Conservation (phyloP, 225 moss, liverwort and hornwort species). For the Physcomitrium patens region DNA sequence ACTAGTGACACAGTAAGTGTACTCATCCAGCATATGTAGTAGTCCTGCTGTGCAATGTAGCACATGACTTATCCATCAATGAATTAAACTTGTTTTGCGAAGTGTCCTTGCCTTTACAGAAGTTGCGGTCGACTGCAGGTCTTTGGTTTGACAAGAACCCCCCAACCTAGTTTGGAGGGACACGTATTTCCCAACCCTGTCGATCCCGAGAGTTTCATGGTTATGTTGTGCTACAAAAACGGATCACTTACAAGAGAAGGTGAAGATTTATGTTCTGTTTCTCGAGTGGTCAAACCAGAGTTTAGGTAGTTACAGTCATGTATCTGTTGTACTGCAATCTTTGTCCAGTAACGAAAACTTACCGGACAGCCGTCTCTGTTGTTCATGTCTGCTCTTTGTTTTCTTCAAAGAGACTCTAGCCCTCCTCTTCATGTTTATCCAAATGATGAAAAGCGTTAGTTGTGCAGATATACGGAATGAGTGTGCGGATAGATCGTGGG, state of each 20-base stretch:
- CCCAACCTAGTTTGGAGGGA: slow-evolving; percentile 81
- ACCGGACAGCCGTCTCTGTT: background rate
- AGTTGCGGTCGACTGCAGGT: slow-evolving; percentile 47
- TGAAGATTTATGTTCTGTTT: slow-evolving; percentile 2
- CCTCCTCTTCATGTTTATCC: background rate
- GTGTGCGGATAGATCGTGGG: slow-evolving; percentile 77
- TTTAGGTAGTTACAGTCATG: background rate
- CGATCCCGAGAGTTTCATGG: slow-evolving; percentile 87
- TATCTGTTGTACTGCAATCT: background rate
- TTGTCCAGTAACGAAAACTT: too few species aligned
- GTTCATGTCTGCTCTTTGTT: background rate
- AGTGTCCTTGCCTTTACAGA: slow-evolving; percentile 14
- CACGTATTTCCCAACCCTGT: slow-evolving; percentile 95
- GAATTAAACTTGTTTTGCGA: background rate
- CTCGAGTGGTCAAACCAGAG: background rate
- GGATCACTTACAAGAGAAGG: slow-evolving; percentile 97
- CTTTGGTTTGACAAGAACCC: slow-evolving; percentile 83
- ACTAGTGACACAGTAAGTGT: slow-evolving; percentile 91
- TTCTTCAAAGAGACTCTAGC: background rate
- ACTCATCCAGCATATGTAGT: background rate
- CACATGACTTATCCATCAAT: slow-evolving; percentile 4
- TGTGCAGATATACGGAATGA: slow-evolving; percentile 75
- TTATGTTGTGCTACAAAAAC: slow-evolving; percentile 93
- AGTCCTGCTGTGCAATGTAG: background rate
- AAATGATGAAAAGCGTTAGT: background rate